phyloP scores from a whole-genome alignment of 768 basidiomycete species.

The Floccularia luteovirens region DNA sequence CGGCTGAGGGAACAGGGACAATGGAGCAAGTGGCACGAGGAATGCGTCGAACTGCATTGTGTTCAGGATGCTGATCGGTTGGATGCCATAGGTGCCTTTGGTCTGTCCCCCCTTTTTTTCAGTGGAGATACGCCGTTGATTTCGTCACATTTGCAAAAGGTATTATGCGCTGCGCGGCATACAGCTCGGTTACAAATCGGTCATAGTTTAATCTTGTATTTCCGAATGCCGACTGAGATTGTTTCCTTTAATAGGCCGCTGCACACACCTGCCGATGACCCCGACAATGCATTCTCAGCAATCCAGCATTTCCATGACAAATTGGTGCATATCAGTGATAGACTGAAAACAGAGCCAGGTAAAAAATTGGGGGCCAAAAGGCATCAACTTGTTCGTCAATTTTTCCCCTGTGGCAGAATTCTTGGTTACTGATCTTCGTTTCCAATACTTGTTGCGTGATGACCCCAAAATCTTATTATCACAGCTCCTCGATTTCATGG shows the following conservation, averaged over 20 bases:
- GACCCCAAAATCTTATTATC: slow-evolving; percentile 3
- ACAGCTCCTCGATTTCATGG: slow-evolving; percentile 61
- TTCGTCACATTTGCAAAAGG: slow-evolving; percentile 21
- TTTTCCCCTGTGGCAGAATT: not conserved
- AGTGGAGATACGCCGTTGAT: not conserved
- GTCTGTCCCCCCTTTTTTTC: slow-evolving; percentile 26
- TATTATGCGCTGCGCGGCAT: slow-evolving; percentile 65
- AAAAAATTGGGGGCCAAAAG: slow-evolving; percentile 60
- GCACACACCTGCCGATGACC: slow-evolving; percentile 40
- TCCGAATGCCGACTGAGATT: slow-evolving; percentile 5
- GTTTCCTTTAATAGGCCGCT: slow-evolving; percentile 24
- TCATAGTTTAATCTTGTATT: slow-evolving; percentile 6
- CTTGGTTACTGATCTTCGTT: not conserved
- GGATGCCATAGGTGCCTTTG: slow-evolving; percentile 79
- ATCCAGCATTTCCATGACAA: slow-evolving; percentile 87
- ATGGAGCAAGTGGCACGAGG: slow-evolving; percentile 62
- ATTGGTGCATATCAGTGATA: slow-evolving; percentile 62
- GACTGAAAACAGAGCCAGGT: slow-evolving; percentile 74
- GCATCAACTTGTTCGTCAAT: slow-evolving; percentile 52
- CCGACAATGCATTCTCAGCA: slow-evolving; percentile 38
- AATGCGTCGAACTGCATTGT: slow-evolving; percentile 71
- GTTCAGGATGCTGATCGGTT: slow-evolving; percentile 77
- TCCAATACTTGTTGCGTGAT: not conserved
- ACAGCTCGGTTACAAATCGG: slow-evolving; percentile 46
- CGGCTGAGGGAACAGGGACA: slow-evolving; percentile 44